Base-by-base conservation (phyloP, 2,329 filamentous ascomycete genomes). In the Microcyclospora pomicola region DNA sequence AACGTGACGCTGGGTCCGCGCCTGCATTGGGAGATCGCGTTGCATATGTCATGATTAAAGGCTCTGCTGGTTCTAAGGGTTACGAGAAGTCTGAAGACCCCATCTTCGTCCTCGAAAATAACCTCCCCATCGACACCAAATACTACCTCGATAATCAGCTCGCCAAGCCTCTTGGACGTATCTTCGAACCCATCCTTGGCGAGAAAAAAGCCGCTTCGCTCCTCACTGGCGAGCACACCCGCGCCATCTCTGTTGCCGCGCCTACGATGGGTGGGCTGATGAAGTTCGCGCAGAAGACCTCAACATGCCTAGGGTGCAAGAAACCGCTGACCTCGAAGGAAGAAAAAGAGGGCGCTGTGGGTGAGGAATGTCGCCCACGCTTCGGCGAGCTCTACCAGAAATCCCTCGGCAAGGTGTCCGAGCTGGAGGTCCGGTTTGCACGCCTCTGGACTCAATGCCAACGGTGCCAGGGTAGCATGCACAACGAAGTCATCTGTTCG, bases 131-230 rank as follows among this genome's bases (percentile, higher is more conserved):
- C 56, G 91, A 98, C 62, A 96, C 91, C 2, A 91, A 84, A 60
- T 98, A 96, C 66, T 98, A 98, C 60, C 77, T 98, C 14, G 91
- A 98, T 59, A 98, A 98, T 59, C 92, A 98, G 62, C 77, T 98
- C 13, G 82, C 91, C 7, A 98, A 98, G 62, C 91, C 91, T 0
- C 71, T 98, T 2, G 78, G 80, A 4, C 80, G 92, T 57, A 98
- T 98, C 56, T 98, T 98, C 68, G 91, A 98, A 61, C 91, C 91
- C 33, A 96, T 98, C 44, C 68, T 98, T 2, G 91, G 91, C 15
- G 87, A 95, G 62, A 88, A 84, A 52, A 92, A 91, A 59, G 85
- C 87, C 4, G 78, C 77, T 35, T 82, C 82, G 31, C 71, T 98
- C 14, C 73, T 98, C 24, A 86, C 82, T 4, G 91, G 91, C 42